Percentiles rank a stretch among this genome's conserved stretches.
Evolutionary conservation across 306 rosid species (phyloP).

Genomic region (Glycyrrhiza uralensis): DNA sequence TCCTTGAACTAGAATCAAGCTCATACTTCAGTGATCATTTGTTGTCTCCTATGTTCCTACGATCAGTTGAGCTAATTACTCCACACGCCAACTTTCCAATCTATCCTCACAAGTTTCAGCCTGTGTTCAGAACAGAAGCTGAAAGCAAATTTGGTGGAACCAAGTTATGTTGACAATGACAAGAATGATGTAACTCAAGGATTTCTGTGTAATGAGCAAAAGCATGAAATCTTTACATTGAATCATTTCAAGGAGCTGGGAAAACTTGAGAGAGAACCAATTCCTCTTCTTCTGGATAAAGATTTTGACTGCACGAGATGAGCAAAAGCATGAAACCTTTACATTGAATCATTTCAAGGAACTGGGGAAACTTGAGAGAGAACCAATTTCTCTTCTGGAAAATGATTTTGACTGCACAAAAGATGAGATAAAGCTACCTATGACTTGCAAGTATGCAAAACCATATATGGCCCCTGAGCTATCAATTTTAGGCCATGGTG

Average conservation of each 20-base stretch:
- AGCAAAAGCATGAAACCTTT: slow-evolving; percentile 29
- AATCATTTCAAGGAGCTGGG: slow-evolving; percentile 35
- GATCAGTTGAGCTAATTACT: slow-evolving; percentile 34
- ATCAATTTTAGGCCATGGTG: slow-evolving; percentile 28
- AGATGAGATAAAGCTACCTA: slow-evolving; percentile 27
- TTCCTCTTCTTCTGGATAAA: slow-evolving; percentile 48
- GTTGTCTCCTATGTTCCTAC: slow-evolving; percentile 37
- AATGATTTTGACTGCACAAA: slow-evolving; percentile 30
- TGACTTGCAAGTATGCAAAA: slow-evolving; percentile 24
- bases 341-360: slow-evolving; percentile 33
- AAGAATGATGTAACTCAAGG: slow-evolving; percentile 27
- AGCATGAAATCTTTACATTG: slow-evolving; percentile 24
- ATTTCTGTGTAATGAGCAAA: slow-evolving; percentile 33
- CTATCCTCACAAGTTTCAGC: slow-evolving; percentile 18
- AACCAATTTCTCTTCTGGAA: slow-evolving; percentile 39
- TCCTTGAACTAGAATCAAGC: slow-evolving; percentile 37
- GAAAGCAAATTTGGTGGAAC: slow-evolving; percentile 28
- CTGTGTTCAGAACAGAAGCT: slow-evolving; percentile 38
- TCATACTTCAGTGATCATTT: slow-evolving; percentile 34
- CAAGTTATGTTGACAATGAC: slow-evolving; percentile 31
- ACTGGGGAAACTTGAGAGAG: slow-evolving; percentile 30
- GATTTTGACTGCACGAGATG: slow-evolving; percentile 35
- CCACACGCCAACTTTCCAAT: slow-evolving; percentile 36
- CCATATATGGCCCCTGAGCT: slow-evolving; percentile 22
- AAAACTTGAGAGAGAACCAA: slow-evolving; percentile 29